Evolutionary conservation across 2,329 filamentous ascomycete species (phyloP).

Genomic region (Macrophomina phaseolina): DNA sequence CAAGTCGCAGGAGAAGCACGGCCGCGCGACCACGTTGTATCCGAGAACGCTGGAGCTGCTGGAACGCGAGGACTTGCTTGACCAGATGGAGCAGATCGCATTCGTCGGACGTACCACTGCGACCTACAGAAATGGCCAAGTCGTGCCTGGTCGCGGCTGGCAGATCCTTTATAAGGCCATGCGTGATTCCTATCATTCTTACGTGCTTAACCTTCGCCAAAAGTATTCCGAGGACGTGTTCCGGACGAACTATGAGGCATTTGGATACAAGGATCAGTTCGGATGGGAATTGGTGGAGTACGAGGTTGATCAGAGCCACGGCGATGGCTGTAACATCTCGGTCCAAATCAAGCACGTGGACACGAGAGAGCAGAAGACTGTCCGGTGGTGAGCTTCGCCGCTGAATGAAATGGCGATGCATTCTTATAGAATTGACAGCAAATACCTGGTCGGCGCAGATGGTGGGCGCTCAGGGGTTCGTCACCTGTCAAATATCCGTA

Average conservation of each 20-base stretch:
- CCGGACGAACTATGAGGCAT: not conserved
- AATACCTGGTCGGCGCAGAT: slow-evolving; percentile 12
- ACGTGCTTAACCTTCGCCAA: not conserved
- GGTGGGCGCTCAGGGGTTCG: slow-evolving; percentile 2
- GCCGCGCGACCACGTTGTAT: not conserved
- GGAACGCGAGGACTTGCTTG: not conserved
- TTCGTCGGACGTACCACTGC: not conserved
- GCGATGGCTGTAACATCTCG: slow-evolving; percentile 9
- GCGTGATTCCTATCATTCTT: not conserved
- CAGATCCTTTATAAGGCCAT: not conserved
- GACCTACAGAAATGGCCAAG: not conserved
- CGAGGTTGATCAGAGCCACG: not conserved
- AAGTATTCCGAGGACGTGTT: slow-evolving; percentile 4
- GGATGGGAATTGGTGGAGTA: slow-evolving; percentile 3
- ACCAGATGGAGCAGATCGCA: slow-evolving; percentile 2
- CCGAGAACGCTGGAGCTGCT: not conserved
- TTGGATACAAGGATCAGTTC: not conserved
- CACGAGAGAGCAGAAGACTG: not conserved
- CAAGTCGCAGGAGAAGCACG: not conserved
- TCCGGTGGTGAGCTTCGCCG: not conserved
- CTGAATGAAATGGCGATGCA: not conserved
- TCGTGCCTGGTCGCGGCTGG: slow-evolving; percentile 2
- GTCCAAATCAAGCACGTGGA: not conserved
- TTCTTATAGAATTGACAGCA: not conserved
- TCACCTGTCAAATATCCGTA: slow-evolving; percentile 1